A percentile compares a stretch with the other conserved stretches of the same genome.
phyloP scores from a whole-genome alignment of 257 asterid species.

The Linaria vulgaris region DNA sequence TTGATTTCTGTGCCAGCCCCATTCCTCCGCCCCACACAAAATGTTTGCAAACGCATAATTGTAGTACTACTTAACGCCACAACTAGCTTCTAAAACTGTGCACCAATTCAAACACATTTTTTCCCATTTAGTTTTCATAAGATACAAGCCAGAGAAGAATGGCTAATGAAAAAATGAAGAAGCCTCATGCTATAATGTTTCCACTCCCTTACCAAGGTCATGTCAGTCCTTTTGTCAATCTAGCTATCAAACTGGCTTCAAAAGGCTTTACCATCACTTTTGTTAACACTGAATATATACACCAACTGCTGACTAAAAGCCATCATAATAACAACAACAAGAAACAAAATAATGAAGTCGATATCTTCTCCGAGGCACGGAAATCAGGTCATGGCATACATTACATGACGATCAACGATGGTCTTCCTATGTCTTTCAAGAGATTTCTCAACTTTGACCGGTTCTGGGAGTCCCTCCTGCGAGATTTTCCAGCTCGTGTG shows the following conservation, averaged over 20 bases:
- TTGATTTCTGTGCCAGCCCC: no score
- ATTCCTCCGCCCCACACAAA: no score
- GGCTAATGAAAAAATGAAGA: slow-evolving; percentile 15
- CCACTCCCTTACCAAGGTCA: slow-evolving; percentile 70
- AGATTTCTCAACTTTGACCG: slow-evolving; percentile 6
- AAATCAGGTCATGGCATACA: slow-evolving; percentile 33
- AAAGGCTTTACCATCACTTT: slow-evolving; percentile 54
- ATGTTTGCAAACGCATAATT: no score
- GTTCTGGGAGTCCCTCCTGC: slow-evolving; percentile 18
- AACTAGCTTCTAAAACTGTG: no score
- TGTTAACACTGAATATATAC: slow-evolving; percentile 42
- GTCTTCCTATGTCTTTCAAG: slow-evolving; percentile 38
- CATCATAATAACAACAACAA: neutral
- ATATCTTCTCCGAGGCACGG: slow-evolving; percentile 27
- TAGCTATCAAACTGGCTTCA: slow-evolving; percentile 66
- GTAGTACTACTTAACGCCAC: no score
- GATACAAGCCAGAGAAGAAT: neutral
- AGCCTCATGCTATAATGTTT: slow-evolving; percentile 59
- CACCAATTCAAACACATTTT: no score
- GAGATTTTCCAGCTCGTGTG: slow-evolving; percentile 33
- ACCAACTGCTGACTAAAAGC: slow-evolving; percentile 41
- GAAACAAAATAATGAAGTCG: neutral
- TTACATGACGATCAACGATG: slow-evolving; percentile 35
- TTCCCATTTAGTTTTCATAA: no score
- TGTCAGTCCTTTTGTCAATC: slow-evolving; percentile 44